Base-by-base conservation (phyloP, 2,329 filamentous ascomycete species). In the Corynespora cassiicola region DNA sequence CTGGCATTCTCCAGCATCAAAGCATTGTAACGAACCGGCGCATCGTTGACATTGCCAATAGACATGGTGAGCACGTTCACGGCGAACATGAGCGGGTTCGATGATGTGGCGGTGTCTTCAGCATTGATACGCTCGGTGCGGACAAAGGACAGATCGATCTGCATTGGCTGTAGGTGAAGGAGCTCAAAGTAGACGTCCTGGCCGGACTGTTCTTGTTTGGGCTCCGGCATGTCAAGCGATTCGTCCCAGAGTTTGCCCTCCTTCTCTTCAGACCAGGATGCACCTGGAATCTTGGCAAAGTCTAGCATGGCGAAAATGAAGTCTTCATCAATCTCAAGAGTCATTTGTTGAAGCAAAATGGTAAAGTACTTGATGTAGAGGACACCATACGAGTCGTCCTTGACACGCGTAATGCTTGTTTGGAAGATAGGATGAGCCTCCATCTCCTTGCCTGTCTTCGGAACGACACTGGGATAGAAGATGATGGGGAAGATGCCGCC, bases 41-140 rank as follows among this genome's bases (percentile, higher is more conserved):
- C 94, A 69, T 99, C 95, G 59, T 99, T 99, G 75, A 99, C 90
- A 59, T 99, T 99, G 50, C 94, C 94, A 59, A 99, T 94, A 10
- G 94, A 95, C 94, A 99, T 99, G 1, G 95, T 97, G 76, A 99
- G 85, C 53, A 97, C 89, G 62, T 99, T 97, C 67, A 97, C 85
- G 65, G 96, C 91, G 74, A 97, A 99, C 91, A 97, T 97, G 67
- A 99, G 79, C 1, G 95, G 95, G 62, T 96, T 99, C 26, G 90
- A 90, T 10, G 72, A 74, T 30, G 89, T 90, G 30, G 90, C 87
- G 55, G 94, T 95, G 66, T 97, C 91, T 66, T 97, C 92, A 2
- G 89, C 92, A 51, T 99, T 99, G 72, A 99, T 87, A 8, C 90
- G 84, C 68, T 99, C 94, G 0, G 94, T 99, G 14, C 94, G 86